Evolutionary conservation across 257 asterid species (phyloP), one percentile per base, ranked within the genome.

Genomic region (Penstemon eatonii): DNA sequence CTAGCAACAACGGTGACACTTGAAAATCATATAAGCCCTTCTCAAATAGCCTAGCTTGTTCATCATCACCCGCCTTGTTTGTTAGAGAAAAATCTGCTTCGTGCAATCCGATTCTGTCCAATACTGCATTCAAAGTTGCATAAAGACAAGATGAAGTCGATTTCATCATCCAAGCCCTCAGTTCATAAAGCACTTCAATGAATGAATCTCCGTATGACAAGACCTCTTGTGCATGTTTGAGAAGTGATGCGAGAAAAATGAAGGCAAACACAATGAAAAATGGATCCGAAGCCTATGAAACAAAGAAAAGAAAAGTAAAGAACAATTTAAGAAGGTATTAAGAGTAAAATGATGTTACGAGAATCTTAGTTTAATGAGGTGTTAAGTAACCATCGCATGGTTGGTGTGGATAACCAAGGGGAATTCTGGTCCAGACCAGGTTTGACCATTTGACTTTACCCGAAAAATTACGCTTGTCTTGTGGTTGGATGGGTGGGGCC

Each of bases 141-240:
- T 68, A 84, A 5, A 84, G 56, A 66, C 82, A 84, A 44, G 79
- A 74, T 4, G 95, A 59, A 5, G 83, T 82, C 0, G 84, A 67
- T 65, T 77, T 87, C 71, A 87, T 81, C 93, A 84, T 79, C 91
- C 91, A 90, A 39, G 83, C 70, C 55, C 95, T 73, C 59, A 77
- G 81, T 58, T 85, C 96, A 18, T 82, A 84, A 67, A 84, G 73
- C 74, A 85, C 81, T 41, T 80, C 75, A 18, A 40, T 66, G 5
- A 83, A 18, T 33, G 97, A 70, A 10, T 84, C 75, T 25, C 68
- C 87, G 3, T 63, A 56, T 0, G 70, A 69, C 4, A 85, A 3
- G 8, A 86, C 85, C 68, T 91, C 92, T 55, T 83, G 81, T 7
- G 81, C 51, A 40, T 83, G 79, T 64, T 88, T 88, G 50, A 75